A percentile compares a stretch with the other conserved stretches of the same genome.
phyloP scores from a whole-genome alignment of 441 rosid genomes.

The Melastoma candidum region DNA sequence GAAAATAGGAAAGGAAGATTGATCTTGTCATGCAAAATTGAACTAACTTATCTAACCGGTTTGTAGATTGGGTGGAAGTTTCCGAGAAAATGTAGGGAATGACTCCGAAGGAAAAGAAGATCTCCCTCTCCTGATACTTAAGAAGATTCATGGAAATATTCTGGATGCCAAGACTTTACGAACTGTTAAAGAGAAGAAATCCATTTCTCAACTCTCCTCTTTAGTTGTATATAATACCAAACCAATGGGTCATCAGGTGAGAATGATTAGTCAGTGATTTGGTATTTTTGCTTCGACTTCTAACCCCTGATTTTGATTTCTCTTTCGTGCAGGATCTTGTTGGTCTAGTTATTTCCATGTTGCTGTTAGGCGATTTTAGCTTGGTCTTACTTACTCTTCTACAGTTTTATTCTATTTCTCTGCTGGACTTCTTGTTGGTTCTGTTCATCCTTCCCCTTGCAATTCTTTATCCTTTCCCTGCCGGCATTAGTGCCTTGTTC shows the following conservation, averaged over 20 bases:
- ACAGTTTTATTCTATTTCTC: conserved; percentile 88
- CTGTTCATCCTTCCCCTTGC: conserved; percentile 89
- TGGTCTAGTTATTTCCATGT: conserved; percentile 94
- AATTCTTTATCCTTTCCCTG: conserved; percentile 95
- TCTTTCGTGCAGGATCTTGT: conserved; percentile 82
- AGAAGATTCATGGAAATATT: conserved; percentile 56
- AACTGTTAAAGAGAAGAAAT: conserved; percentile 86
- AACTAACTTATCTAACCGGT: too few relatives aligned
- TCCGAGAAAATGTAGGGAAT: conserved; percentile 34
- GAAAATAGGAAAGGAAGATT: too few relatives aligned
- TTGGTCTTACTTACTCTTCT: conserved; percentile 96
- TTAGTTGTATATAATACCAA: conserved; percentile 88
- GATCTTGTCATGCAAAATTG: too few relatives aligned
- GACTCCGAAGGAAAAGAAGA: conserved; percentile 23
- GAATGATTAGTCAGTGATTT: neutral
- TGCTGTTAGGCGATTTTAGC: conserved; percentile 99
- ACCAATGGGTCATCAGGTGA: conserved; percentile 99
- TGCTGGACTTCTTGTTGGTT: conserved; percentile 77
- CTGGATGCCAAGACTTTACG: conserved; percentile 68
- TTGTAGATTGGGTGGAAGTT: conserved; percentile 25
- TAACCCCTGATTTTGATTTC: conserved; percentile 12
- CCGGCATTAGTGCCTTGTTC: conserved; percentile 97
- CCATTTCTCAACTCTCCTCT: conserved; percentile 80
- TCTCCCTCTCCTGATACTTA: conserved; percentile 41
- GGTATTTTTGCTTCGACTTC: conserved; percentile 1